Percentiles rank a stretch among this genome's conserved stretches.
These are phyloP conservation scores for Thalassiosira sp. DNA, from an alignment of 352 stramenopile species.

Conservation along the genomic window DNA sequence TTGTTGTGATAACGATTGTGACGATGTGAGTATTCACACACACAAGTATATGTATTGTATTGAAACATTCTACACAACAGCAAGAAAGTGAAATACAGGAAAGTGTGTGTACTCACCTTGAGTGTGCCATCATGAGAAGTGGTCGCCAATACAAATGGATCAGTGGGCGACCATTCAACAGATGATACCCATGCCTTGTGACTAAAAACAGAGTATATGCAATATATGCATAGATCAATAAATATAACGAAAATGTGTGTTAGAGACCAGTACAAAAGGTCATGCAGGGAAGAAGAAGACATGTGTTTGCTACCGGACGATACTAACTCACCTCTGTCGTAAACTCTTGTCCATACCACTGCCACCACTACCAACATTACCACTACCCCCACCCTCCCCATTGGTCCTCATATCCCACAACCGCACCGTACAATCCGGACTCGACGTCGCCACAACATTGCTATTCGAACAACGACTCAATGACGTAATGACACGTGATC, in stretches of 20 bases:
- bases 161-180: conserved; percentile 73
- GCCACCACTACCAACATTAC: conserved; percentile 15
- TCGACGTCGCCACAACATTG: conserved; percentile 75
- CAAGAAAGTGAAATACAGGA: too few relatives aligned
- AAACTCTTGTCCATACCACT: conserved; percentile 41
- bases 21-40: too few relatives aligned
- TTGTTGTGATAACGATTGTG: not conserved
- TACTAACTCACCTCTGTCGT: conserved; percentile 54
- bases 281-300: too few relatives aligned
- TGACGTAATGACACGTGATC: conserved; percentile 67
- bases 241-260: too few relatives aligned
- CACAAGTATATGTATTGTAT: too few relatives aligned
- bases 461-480: conserved; percentile 72
- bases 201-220: conserved; percentile 22
- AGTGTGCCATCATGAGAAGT: conserved; percentile 82
- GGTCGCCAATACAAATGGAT: conserved; percentile 76
- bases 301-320: too few relatives aligned
- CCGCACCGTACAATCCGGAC: conserved; percentile 78
- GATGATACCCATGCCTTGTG: conserved; percentile 82
- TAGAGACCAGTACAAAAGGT: too few relatives aligned
- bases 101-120: too few relatives aligned
- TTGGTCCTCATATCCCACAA: conserved; percentile 80
- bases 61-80: too few relatives aligned
- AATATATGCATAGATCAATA: not conserved
- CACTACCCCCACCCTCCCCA: conserved; percentile 25